A percentile compares a stretch with the other conserved stretches of the same genome.
Evolutionary conservation across 495 filamentous ascomycete genomes (phyloP).

Genomic region (Articulospora tetracladia): DNA sequence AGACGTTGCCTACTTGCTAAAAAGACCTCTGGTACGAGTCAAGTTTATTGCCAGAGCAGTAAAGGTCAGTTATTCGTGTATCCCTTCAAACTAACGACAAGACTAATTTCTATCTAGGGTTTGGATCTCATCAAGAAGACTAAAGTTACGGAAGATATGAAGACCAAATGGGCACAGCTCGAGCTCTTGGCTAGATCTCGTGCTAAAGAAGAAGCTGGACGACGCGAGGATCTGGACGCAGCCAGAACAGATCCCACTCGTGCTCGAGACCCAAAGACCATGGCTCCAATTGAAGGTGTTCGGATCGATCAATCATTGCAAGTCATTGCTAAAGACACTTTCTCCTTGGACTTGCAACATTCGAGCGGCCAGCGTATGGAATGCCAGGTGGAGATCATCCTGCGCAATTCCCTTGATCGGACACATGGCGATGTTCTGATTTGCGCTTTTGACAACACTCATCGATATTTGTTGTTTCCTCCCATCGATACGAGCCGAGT

Average conservation of each 20-base stretch:
- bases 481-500: slow-evolving; percentile 65
- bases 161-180: slow-evolving; percentile 42
- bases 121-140: slow-evolving; percentile 40
- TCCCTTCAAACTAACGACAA: slow-evolving; percentile 7
- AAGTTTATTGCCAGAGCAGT: slow-evolving; percentile 86
- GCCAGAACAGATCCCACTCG: slow-evolving; percentile 75
- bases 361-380: slow-evolving; percentile 85
- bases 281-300: slow-evolving; percentile 67
- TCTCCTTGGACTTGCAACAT: slow-evolving; percentile 79
- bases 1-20: slow-evolving; percentile 90
- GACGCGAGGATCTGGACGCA: slow-evolving; percentile 88
- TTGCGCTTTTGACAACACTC: slow-evolving; percentile 73
- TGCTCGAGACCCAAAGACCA: slow-evolving; percentile 70
- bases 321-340: slow-evolving; percentile 85
- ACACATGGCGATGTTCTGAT: slow-evolving; percentile 77
- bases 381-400: slow-evolving; percentile 83
- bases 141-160: slow-evolving; percentile 42
- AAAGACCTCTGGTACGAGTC: slow-evolving; percentile 80
- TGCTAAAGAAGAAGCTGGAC: slow-evolving; percentile 77
- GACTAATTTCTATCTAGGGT: slow-evolving; percentile 11
- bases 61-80: slow-evolving; percentile 47
- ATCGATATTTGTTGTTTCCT: slow-evolving; percentile 84
- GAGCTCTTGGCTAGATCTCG: slow-evolving; percentile 73
- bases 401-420: slow-evolving; percentile 66
- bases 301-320: slow-evolving; percentile 66